phyloP scores from a whole-genome alignment of 192 early-diverging fungal species.

The Umbelopsis sp. region DNA sequence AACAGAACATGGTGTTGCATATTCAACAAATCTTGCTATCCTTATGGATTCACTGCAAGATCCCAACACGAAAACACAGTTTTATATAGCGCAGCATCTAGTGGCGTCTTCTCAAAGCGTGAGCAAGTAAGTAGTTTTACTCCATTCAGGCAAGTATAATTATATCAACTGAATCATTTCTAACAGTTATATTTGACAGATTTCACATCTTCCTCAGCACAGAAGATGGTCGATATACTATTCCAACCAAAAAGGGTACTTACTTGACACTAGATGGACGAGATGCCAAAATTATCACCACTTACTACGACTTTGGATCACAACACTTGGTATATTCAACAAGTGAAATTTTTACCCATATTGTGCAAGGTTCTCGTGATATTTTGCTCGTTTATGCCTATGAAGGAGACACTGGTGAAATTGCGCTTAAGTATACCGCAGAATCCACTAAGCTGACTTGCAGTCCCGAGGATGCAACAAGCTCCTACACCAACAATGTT shows the following conservation, averaged over 20 bases:
- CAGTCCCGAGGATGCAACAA: no score
- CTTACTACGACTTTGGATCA: not conserved
- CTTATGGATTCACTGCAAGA: not conserved
- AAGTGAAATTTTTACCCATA: not conserved
- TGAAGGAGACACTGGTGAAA: slow-evolving; percentile 11
- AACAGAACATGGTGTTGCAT: no score
- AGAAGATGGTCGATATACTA: no score
- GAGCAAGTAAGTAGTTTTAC: no score
- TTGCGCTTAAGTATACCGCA: not conserved
- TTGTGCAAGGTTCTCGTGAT: not conserved
- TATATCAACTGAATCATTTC: not conserved
- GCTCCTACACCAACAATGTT: no score
- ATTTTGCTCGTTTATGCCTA: not conserved
- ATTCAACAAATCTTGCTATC: not conserved
- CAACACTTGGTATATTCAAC: slow-evolving; percentile 13
- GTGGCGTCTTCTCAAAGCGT: not conserved
- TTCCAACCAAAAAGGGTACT: no score
- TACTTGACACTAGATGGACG: slow-evolving; percentile 4
- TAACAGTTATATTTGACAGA: no score
- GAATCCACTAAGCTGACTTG: no score
- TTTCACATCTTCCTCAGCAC: not conserved
- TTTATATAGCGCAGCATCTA: not conserved
- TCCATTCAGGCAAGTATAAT: no score
- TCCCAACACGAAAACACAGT: not conserved
- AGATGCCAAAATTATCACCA: slow-evolving; percentile 6